A percentile compares a stretch with the other conserved stretches of the same genome.
Conservation (phyloP, 306 rosid genomes). For the Gastrolobium bilobum region DNA sequence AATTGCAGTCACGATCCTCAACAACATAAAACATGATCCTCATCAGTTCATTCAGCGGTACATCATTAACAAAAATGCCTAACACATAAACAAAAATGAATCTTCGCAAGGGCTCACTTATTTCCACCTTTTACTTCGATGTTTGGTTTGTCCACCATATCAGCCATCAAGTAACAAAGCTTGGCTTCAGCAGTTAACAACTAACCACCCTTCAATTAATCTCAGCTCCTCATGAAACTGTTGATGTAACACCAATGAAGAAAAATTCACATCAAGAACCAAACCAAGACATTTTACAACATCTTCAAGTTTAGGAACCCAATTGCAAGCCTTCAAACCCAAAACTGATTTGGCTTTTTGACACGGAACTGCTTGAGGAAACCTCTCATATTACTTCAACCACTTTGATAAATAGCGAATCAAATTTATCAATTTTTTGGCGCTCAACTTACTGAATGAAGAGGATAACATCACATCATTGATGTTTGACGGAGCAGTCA, state of each 20-base stretch:
- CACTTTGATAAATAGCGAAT: constrained; percentile 80
- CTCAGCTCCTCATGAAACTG: constrained; percentile 81
- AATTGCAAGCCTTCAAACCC: constrained; percentile 73
- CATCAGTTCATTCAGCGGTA: constrained; percentile 11
- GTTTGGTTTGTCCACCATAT: constrained; percentile 62
- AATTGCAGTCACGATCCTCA: background rate
- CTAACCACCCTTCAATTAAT: constrained; percentile 57
- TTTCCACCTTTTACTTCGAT: constrained; percentile 47
- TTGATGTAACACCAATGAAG: constrained; percentile 75
- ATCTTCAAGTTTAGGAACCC: constrained; percentile 89
- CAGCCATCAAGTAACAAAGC: constrained; percentile 60
- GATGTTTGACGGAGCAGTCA: constrained; percentile 73
- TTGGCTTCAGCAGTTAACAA: constrained; percentile 72
- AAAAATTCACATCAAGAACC: constrained; percentile 76
- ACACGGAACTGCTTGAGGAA: constrained; percentile 80
- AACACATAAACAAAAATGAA: background rate
- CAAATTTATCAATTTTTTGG: constrained; percentile 69
- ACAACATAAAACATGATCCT: constrained; percentile 15
- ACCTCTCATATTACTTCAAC: constrained; percentile 86
- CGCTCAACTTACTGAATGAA: constrained; percentile 70
- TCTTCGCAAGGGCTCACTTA: constrained; percentile 27
- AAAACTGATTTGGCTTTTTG: constrained; percentile 54
- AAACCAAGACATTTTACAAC: constrained; percentile 66
- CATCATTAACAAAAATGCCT: constrained; percentile 20
- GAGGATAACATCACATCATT: constrained; percentile 65